A percentile compares a stretch with the other conserved stretches of the same genome.
These are phyloP conservation scores for Heritiera fomes DNA, from an alignment of 345 rosid genomes.

Conservation along the genomic window DNA sequence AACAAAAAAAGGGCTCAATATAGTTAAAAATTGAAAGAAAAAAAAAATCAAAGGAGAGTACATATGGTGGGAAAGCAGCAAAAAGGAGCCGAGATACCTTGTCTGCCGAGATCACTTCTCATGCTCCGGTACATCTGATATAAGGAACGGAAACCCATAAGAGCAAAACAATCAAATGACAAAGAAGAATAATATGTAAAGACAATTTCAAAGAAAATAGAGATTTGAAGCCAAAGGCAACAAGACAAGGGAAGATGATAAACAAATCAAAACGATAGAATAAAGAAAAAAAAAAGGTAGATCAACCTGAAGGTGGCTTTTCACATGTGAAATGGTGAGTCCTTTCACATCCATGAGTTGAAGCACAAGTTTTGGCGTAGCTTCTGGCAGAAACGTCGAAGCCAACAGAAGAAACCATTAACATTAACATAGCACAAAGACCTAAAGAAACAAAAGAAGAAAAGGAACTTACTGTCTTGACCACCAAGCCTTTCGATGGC, in stretches of 20 bases:
- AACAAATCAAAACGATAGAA: not conserved
- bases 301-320: slow-evolving; percentile 94
- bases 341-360: slow-evolving; percentile 97
- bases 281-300: not conserved
- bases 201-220: not conserved
- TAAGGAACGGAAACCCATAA: not conserved
- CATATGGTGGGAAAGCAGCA: not conserved
- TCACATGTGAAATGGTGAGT: slow-evolving; percentile 95
- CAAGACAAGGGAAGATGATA: not conserved
- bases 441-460: not conserved
- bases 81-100: slow-evolving; percentile 41
- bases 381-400: slow-evolving; percentile 44
- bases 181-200: not conserved
- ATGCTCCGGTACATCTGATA: slow-evolving; percentile 94
- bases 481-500: slow-evolving; percentile 94
- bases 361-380: slow-evolving; percentile 95
- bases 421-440: not conserved
- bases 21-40: not conserved
- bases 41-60: not conserved
- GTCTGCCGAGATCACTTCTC: slow-evolving; percentile 63
- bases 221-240: not conserved
- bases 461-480: slow-evolving; percentile 54
- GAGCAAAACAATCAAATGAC: slow-evolving; percentile 6
- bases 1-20: not conserved
- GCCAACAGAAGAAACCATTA: not conserved